Percentiles rank a stretch among this genome's conserved stretches.
These are phyloP conservation scores for Vicia faba DNA, from an alignment of 306 rosid genomes.

Conservation along the genomic window DNA sequence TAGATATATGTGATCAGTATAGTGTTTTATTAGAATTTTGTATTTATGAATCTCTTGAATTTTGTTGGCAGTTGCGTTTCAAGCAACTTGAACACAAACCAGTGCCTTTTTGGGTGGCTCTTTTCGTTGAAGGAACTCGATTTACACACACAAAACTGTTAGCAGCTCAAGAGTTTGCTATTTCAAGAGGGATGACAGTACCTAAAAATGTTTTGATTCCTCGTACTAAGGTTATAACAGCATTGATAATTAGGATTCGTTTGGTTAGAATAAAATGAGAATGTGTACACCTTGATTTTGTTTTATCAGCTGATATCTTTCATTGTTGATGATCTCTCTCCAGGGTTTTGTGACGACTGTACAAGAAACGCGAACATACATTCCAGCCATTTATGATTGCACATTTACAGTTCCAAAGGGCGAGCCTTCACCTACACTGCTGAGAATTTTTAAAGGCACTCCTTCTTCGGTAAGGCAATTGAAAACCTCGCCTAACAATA, in stretches of 20 bases:
- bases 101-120: conserved; percentile 84
- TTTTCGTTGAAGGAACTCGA: conserved; percentile 93
- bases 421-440: conserved; percentile 68
- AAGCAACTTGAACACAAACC: conserved; percentile 58
- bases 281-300: conserved; percentile 2
- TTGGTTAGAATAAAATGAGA: neutral
- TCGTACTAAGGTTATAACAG: conserved; percentile 72
- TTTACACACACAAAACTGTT: conserved; percentile 71
- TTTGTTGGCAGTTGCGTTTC: conserved; percentile 66
- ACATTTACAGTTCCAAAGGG: conserved; percentile 63
- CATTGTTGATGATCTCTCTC: neutral
- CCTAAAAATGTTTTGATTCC: conserved; percentile 88
- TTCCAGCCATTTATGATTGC: conserved; percentile 85
- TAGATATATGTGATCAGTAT: neutral
- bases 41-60: conserved; percentile 23
- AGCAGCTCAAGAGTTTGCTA: conserved; percentile 81
- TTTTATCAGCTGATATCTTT: conserved; percentile 1
- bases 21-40: neutral
- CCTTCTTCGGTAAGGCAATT: conserved; percentile 65
- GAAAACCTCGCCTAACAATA: conserved; percentile 30
- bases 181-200: conserved; percentile 72
- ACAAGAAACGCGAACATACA: conserved; percentile 48
- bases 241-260: neutral
- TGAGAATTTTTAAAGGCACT: conserved; percentile 64
- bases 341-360: conserved; percentile 90